Evolutionary conservation across 2,329 filamentous ascomycete species (phyloP).

Genomic region (Colletotrichum graminicola): DNA sequence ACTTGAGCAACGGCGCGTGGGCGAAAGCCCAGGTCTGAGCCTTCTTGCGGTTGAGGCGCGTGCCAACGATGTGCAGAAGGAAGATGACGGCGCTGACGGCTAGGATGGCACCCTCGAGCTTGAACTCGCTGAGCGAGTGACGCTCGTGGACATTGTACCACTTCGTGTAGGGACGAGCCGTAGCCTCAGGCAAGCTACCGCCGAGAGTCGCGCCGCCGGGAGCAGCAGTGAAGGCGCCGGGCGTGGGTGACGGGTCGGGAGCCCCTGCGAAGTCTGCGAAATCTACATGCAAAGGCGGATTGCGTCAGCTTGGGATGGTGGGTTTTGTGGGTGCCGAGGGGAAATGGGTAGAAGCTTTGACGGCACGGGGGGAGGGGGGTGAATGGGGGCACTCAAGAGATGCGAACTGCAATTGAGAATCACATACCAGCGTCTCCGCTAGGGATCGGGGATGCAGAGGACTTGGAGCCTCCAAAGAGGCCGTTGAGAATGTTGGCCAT

Average conservation of each 20-base stretch:
- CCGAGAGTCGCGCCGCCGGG: slow-evolving; percentile 61
- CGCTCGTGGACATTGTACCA: slow-evolving; percentile 99
- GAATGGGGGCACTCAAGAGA: not conserved
- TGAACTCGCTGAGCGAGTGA: slow-evolving; percentile 85
- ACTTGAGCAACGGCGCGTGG: slow-evolving; percentile 77
- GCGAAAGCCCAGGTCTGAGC: slow-evolving; percentile 84
- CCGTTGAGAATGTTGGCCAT: slow-evolving; percentile 75
- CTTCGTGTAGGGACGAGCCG: slow-evolving; percentile 80
- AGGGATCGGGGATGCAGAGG: slow-evolving; percentile 62
- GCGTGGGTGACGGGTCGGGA: slow-evolving; percentile 72
- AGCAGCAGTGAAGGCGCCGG: slow-evolving; percentile 54
- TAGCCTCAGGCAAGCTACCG: slow-evolving; percentile 59
- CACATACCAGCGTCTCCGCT: slow-evolving; percentile 74
- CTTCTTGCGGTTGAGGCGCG: slow-evolving; percentile 82
- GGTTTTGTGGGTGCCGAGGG: slow-evolving; percentile 38
- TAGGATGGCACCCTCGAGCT: slow-evolving; percentile 85
- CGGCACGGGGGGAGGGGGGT: not conserved
- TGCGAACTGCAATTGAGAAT: slow-evolving; percentile 29
- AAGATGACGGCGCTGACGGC: slow-evolving; percentile 80
- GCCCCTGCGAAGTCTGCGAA: slow-evolving; percentile 93
- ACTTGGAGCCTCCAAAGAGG: slow-evolving; percentile 77
- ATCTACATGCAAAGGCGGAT: slow-evolving; percentile 65
- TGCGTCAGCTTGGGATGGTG: slow-evolving; percentile 46
- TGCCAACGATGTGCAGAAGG: slow-evolving; percentile 83
- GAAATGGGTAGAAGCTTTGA: slow-evolving; percentile 35